A percentile compares a stretch with the other conserved stretches of the same genome.
Conservation (phyloP, 352 stramenopile genomes). For the Phytopythium cucurbitacearum region DNA sequence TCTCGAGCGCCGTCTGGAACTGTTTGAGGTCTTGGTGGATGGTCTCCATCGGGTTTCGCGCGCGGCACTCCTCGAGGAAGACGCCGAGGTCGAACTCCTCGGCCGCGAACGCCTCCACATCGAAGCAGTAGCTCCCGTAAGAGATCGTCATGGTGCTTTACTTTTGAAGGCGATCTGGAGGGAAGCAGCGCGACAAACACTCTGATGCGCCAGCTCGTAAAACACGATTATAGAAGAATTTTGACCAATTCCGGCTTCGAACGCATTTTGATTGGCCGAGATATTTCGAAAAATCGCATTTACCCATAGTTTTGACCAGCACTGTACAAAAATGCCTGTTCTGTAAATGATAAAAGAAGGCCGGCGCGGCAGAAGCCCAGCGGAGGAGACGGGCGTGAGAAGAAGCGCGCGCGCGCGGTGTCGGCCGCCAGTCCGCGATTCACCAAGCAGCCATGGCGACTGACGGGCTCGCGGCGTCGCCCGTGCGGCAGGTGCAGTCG, state of each 20-base stretch:
- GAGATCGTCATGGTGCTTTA: not conserved
- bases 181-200: no score
- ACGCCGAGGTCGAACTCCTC: conserved; percentile 59
- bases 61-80: conserved; percentile 78
- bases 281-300: no score
- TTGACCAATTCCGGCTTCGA: no score
- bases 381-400: not conserved
- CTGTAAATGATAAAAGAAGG: no score
- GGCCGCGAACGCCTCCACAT: conserved; percentile 72
- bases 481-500: conserved; percentile 33
- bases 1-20: conserved; percentile 84
- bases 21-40: conserved; percentile 81
- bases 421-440: not conserved
- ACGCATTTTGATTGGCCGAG: no score
- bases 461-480: conserved; percentile 18
- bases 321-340: no score
- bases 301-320: no score
- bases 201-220: no score
- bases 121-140: conserved; percentile 72
- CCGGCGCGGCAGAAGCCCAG: no score
- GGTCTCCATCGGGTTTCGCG: conserved; percentile 75
- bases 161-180: no score
- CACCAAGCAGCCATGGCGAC: not conserved
- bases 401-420: not conserved
- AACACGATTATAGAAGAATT: no score